These are phyloP conservation scores for Malus hybrid DNA, from an alignment of 331 rosid genomes.

Conservation along the genomic window DNA sequence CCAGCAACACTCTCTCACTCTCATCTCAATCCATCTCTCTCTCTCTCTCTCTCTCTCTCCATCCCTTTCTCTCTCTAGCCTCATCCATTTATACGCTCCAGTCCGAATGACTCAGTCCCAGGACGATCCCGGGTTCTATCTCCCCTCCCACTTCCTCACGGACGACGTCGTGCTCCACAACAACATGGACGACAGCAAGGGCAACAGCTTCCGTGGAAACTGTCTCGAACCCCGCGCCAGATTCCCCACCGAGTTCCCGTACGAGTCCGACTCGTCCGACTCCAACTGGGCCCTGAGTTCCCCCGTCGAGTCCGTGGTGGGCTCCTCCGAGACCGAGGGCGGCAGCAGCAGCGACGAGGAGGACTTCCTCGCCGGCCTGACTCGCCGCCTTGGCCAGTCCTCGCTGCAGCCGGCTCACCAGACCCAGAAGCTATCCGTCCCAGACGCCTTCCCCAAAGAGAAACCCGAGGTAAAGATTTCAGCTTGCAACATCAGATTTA, in stretches of 20 bases:
- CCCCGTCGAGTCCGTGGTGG: constrained; percentile 45
- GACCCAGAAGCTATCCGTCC: constrained; percentile 28
- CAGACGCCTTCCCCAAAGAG: constrained; percentile 13
- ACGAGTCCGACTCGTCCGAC: constrained; percentile 48
- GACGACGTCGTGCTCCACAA: constrained; percentile 1
- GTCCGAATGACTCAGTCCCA: constrained; percentile 26
- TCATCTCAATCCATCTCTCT: not conserved
- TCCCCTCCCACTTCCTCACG: constrained; percentile 24
- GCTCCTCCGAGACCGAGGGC: constrained; percentile 48
- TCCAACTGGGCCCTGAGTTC: constrained; percentile 30
- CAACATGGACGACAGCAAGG: not conserved
- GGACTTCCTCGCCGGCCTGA: constrained; percentile 50
- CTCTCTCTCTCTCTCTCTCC: not conserved
- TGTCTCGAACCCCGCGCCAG: not conserved
- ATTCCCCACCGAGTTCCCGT: constrained; percentile 71
- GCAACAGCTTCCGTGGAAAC: not conserved
- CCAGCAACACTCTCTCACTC: constrained; percentile 26
- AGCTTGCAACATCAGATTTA: not conserved
- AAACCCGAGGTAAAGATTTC: constrained; percentile 40
- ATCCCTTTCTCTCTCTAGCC: not conserved
- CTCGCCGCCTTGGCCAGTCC: constrained; percentile 52
- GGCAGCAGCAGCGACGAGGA: constrained; percentile 68
- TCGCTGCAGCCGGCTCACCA: constrained; percentile 25
- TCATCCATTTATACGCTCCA: not conserved
- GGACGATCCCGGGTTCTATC: constrained; percentile 38